Conservation (phyloP, 345 rosid species). For the Noccaea bulbosa region DNA sequence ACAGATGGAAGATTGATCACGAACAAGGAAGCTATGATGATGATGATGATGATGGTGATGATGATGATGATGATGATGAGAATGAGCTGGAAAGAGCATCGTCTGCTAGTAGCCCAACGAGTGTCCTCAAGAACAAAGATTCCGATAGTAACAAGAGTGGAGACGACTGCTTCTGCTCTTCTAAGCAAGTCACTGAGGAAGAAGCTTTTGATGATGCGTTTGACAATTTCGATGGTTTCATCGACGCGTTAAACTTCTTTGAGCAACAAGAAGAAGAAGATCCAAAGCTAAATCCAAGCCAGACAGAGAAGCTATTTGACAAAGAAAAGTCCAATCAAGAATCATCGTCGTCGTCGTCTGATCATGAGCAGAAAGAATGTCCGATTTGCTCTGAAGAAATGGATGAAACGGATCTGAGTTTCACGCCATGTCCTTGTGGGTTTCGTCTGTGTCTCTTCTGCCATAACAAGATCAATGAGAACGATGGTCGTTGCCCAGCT, state of each 20-base stretch:
- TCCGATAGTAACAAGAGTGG: constrained; percentile 28
- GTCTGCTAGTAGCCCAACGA: constrained; percentile 40
- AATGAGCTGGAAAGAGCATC: constrained; percentile 27
- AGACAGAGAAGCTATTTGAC: background rate
- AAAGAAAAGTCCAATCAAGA: background rate
- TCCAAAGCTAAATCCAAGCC: constrained; percentile 31
- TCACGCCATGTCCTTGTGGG: constrained; percentile 53
- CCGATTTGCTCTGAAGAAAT: constrained; percentile 51
- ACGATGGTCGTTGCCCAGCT: constrained; percentile 49
- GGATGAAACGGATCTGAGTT: constrained; percentile 52
- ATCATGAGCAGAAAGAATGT: constrained; percentile 1
- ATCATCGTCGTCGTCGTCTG: constrained; percentile 28
- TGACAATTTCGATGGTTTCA: constrained; percentile 49
- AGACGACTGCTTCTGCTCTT: constrained; percentile 38
- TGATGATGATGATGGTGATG: constrained; percentile 21
- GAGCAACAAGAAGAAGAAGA: constrained; percentile 11
- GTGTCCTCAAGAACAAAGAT: constrained; percentile 40
- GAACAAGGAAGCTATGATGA: background rate
- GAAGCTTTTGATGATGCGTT: constrained; percentile 39
- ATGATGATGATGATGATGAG: constrained; percentile 29
- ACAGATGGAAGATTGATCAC: constrained; percentile 12
- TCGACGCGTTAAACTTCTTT: constrained; percentile 45
- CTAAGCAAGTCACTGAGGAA: constrained; percentile 45
- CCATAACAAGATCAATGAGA: constrained; percentile 47
- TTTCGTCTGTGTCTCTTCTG: constrained; percentile 54